Base-by-base conservation (phyloP, 164 flowering plant genomes). In the Aristolochia californica region DNA sequence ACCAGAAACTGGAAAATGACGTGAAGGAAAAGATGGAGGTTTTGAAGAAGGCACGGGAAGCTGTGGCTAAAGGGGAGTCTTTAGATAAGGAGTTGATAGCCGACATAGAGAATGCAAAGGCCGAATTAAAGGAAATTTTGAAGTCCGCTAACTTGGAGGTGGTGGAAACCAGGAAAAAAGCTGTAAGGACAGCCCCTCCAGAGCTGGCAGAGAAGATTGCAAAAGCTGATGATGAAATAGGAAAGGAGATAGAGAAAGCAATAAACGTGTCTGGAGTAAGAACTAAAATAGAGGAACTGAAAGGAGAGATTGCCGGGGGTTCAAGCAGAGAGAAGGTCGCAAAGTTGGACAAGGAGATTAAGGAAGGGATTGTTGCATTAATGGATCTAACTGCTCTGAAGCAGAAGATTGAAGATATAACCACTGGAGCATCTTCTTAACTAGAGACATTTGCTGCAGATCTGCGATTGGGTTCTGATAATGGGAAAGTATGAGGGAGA, bases 101-200 rank as follows among this genome's bases (percentile, higher is more conserved):
- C 44, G 65, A 74, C 59, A 62, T 65, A 4, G 66, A 54, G 16
- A 59, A 20, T 14, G 62, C 60, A 0, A 66, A 56, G 64, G 62
- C 60, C 49, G 66, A 70, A 43, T 60, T 71, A 40, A 38, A 66
- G 48, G 69, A 66, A 23, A 57, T 56, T 34, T 34, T 73, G 48
- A 64, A 69, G 55, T 74, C 70, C 12, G 68, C 75, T 9, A 65
- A 62, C 65, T 58, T 77, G 63, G 72, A 77, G 57, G 48, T 74
- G 44, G 57, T 70, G 10, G 71, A 69, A 3, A 43, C 57, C 16
- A 45, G 62, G 5, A 69, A 57, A 47, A 70, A 71, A 63, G 66
- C 55, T 13, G 21, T 23, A 4, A 48, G 21, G 12, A 57, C 52
- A 48, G 14, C 57, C 14, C 56, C 60, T 24, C 65, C 70, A n/a